A percentile compares a stretch with the other conserved stretches of the same genome.
Conservation (phyloP, 73 alveolate species). For the Paramecium caudatum region DNA sequence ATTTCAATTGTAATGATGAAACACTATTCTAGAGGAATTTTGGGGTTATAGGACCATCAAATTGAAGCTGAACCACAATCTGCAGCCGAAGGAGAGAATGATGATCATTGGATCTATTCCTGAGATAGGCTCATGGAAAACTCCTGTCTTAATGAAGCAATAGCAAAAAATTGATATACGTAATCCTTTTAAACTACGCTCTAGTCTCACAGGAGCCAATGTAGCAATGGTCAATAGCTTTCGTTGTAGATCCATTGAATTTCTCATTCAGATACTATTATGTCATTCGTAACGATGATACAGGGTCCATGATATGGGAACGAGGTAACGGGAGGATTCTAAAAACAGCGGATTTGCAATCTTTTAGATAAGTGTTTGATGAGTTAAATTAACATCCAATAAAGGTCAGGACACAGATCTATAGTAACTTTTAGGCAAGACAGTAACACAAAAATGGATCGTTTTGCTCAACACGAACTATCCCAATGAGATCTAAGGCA, state of each 20-base stretch:
- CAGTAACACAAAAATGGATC: background rate
- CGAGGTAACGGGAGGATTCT: constrained; percentile 42
- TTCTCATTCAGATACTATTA: constrained; percentile 62
- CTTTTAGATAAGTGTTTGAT: constrained; percentile 4
- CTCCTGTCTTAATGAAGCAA: constrained; percentile 49
- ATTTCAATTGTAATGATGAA: constrained; percentile 23
- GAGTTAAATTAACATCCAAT: background rate
- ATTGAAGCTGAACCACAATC: constrained; percentile 46
- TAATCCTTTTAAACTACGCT: background rate
- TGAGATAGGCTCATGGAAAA: constrained; percentile 53
- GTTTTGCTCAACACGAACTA: background rate
- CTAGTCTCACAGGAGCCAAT: constrained; percentile 35
- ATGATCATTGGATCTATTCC: constrained; percentile 52
- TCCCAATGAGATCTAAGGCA: constrained; percentile 4
- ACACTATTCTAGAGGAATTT: constrained; percentile 1
- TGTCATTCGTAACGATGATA: constrained; percentile 44
- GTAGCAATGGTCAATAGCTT: constrained; percentile 34
- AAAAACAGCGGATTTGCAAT: constrained; percentile 36
- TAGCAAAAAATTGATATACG: constrained; percentile 43
- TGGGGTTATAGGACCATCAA: constrained; percentile 60
- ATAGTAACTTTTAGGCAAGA: background rate
- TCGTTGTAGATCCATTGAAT: constrained; percentile 6
- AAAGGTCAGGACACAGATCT: constrained; percentile 15
- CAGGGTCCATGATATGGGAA: constrained; percentile 52
- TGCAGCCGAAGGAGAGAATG: constrained; percentile 9